Evolutionary conservation across 108 stramenopile genomes (phyloP), one percentile per base, ranked within the genome.

Genomic region (Fistulifera pelliculosa): DNA sequence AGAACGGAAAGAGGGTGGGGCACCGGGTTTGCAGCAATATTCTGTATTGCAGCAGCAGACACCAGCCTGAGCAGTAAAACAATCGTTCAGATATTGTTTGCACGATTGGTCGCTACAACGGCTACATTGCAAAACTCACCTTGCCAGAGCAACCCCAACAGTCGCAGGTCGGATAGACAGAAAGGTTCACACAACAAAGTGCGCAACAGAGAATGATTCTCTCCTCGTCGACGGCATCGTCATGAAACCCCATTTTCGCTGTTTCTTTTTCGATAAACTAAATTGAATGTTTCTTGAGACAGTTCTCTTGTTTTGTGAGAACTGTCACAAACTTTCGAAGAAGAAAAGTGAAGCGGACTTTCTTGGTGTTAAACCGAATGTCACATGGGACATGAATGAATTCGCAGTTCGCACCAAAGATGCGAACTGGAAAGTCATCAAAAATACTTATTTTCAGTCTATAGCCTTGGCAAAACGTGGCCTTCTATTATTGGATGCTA

Each of bases 211-310:
- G 67, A 54, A 71, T 47, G 24, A 81, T 61, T 41, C 79, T 70
- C 10, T 71, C 73, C 54, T 83, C 86, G 63, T 87, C 68, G 50
- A 83, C 58, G 31, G 86, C 86, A 73, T 87, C 86, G 67, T 68
- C 58, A n/a, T n/a, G 31, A 35, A 35, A 6, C 8, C 8, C 8
- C 31, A 35, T 35, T 35, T 35, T 21, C 11, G 11, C 11, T 17
- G 44, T 45, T 6, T 35, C 8, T 35, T 3, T n/a, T 3, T 6
- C 31, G 31, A 35, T 35, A 6, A 8, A 35, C 8, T 35, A 8
- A 35, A 35, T 35, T 35, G 6, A 35, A 35, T 35, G 31, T 3
- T 8, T 35, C 31, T 8, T 6, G 8, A 6, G 6, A 35, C 3
- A 35, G 8, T 6, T 35, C 6, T 35, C 6, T 35, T 35, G 31